Percentiles rank a stretch among this genome's conserved stretches.
phyloP scores from a whole-genome alignment of 495 filamentous ascomycete genomes.

The Aspergillus haitiensis region DNA sequence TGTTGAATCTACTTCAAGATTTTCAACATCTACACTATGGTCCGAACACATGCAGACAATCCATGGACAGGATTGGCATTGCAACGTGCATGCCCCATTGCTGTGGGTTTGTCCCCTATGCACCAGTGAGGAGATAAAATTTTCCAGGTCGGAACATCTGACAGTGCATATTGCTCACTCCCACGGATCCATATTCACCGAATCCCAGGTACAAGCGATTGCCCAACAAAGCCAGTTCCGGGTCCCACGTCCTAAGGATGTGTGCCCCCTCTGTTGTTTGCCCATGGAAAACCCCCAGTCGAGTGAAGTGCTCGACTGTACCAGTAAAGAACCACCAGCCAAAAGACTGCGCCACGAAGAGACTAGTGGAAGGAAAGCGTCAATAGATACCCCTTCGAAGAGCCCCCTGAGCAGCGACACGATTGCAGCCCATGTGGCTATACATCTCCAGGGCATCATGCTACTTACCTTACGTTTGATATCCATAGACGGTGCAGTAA shows the following conservation, averaged over 20 bases:
- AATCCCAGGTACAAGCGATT: background rate
- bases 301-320: too few relatives aligned
- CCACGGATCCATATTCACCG: constrained; percentile 2
- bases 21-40: constrained; percentile 2
- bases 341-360: too few relatives aligned
- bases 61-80: constrained; percentile 3
- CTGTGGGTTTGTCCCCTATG: constrained; percentile 10
- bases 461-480: constrained; percentile 8
- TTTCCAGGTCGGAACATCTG: background rate
- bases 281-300: background rate
- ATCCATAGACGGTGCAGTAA: background rate
- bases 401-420: background rate
- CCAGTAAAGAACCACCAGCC: too few relatives aligned
- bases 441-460: constrained; percentile 8
- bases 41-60: constrained; percentile 1
- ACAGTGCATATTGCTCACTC: background rate
- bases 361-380: too few relatives aligned
- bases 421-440: constrained; percentile 1
- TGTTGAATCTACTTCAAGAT: background rate
- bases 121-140: background rate
- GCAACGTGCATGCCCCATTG: background rate
- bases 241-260: background rate
- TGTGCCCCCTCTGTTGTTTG: constrained; percentile 9
- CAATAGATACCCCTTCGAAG: background rate
- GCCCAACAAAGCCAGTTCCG: constrained; percentile 3